These are phyloP conservation scores for Aspergillus hortae DNA, from an alignment of 2,329 filamentous ascomycete genomes.

Conservation along the genomic window DNA sequence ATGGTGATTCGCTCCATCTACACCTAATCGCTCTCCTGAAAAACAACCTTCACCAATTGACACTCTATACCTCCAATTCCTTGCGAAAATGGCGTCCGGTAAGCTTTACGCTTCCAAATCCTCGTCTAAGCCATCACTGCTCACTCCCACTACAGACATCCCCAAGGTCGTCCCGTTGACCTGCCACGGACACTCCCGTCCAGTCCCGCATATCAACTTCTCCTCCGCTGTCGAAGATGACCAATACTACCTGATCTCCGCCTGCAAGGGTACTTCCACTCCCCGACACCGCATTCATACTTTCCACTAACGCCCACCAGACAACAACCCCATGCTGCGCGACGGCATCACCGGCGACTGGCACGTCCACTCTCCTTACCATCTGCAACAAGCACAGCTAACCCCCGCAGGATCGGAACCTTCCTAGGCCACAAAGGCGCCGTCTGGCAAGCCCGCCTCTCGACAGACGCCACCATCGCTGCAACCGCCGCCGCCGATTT, in stretches of 20 bases:
- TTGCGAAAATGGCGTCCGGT: constrained; percentile 16
- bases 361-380: constrained; percentile 43
- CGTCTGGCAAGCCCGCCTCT: constrained; percentile 92
- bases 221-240: constrained; percentile 78
- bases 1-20: background rate
- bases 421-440: constrained; percentile 98
- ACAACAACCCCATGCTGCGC: constrained; percentile 97
- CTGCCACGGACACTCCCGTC: constrained; percentile 89
- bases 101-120: background rate
- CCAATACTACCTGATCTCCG: constrained; percentile 87
- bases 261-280: constrained; percentile 68
- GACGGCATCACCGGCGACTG: constrained; percentile 95
- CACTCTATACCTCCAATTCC: background rate
- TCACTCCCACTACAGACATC: constrained; percentile 30
- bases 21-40: no score
- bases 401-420: constrained; percentile 70
- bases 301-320: constrained; percentile 42
- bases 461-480: constrained; percentile 79
- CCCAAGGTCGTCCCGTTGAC: constrained; percentile 76
- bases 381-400: constrained; percentile 2
- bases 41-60: background rate
- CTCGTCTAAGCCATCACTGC: background rate
- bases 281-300: constrained; percentile 1
- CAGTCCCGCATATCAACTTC: constrained; percentile 87
- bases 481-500: constrained; percentile 96